phyloP scores from a whole-genome alignment of 2,329 filamentous ascomycete genomes.

The Claviceps cyperi region DNA sequence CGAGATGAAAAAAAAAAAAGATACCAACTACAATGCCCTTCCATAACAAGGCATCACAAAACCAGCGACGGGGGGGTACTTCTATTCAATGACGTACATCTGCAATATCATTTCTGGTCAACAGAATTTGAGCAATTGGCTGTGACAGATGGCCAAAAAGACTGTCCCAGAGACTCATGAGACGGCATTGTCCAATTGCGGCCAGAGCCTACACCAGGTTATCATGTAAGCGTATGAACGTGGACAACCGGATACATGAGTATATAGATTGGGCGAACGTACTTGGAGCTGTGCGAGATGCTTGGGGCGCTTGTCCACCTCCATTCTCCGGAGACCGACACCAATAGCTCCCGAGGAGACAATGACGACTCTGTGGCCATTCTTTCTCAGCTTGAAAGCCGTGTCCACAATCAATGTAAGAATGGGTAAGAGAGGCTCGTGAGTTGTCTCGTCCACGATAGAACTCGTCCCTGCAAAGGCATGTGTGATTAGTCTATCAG shows the following conservation, averaged over 20 bases:
- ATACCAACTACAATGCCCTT: background rate
- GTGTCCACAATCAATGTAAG: conserved; percentile 90
- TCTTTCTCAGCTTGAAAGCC: conserved; percentile 68
- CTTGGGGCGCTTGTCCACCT: conserved; percentile 75
- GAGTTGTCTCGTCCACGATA: conserved; percentile 93
- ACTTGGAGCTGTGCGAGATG: conserved; percentile 79
- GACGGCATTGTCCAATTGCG: conserved; percentile 86
- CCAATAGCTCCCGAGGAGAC: conserved; percentile 96
- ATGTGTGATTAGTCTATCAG: background rate
- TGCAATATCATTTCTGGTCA: conserved; percentile 92
- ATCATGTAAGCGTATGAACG: background rate
- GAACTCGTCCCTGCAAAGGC: conserved; percentile 69
- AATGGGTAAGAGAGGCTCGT: conserved; percentile 83
- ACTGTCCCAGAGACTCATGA: conserved; percentile 92
- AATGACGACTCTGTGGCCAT: conserved; percentile 89
- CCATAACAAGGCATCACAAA: background rate
- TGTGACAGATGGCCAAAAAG: conserved; percentile 78
- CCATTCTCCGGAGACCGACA: conserved; percentile 80
- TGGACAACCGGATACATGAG: background rate
- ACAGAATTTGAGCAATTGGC: conserved; percentile 83
- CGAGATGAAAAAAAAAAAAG: background rate
- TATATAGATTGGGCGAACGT: conserved; percentile 7
- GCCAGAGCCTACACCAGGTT: conserved; percentile 52
- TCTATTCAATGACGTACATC: conserved; percentile 43
- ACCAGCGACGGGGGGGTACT: no score